These are phyloP conservation scores for Dothistroma pini DNA, from an alignment of 2,329 filamentous ascomycete genomes.

Conservation along the genomic window DNA sequence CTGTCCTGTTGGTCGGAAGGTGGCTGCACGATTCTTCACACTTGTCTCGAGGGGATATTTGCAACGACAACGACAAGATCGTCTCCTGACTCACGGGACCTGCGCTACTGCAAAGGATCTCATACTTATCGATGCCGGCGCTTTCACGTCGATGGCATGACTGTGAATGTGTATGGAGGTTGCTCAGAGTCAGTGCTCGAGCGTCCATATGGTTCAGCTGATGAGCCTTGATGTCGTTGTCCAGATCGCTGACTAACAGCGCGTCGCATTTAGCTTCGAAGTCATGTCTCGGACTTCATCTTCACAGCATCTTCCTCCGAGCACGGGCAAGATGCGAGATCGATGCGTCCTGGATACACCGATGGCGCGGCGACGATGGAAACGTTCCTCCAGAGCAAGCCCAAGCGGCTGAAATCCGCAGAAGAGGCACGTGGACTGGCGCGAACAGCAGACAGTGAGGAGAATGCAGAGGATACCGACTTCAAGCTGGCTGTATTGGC, in stretches of 20 bases:
- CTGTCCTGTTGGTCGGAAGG: neutral
- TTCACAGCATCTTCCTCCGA: neutral
- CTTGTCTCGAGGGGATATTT: neutral
- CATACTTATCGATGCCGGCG: neutral
- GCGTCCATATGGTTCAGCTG: neutral
- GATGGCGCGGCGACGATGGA: slow-evolving; percentile 12
- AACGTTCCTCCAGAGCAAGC: slow-evolving; percentile 8
- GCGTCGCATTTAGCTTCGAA: neutral
- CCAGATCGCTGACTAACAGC: neutral
- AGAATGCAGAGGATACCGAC: slow-evolving; percentile 78
- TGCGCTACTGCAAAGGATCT: neutral
- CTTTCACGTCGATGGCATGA: neutral
- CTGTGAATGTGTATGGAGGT: neutral
- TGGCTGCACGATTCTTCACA: neutral
- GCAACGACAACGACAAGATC: too few relatives aligned
- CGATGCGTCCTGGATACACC: slow-evolving; percentile 1
- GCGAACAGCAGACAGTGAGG: slow-evolving; percentile 13
- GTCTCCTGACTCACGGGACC: neutral
- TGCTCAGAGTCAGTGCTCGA: neutral
- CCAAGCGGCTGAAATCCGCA: slow-evolving; percentile 20
- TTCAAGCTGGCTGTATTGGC: slow-evolving; percentile 80
- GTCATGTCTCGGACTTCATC: neutral
- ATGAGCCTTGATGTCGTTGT: neutral
- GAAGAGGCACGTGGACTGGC: slow-evolving; percentile 8
- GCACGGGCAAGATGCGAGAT: neutral